phyloP scores from a whole-genome alignment of 805 yeast species.

The Metschnikowia vanudenii region DNA sequence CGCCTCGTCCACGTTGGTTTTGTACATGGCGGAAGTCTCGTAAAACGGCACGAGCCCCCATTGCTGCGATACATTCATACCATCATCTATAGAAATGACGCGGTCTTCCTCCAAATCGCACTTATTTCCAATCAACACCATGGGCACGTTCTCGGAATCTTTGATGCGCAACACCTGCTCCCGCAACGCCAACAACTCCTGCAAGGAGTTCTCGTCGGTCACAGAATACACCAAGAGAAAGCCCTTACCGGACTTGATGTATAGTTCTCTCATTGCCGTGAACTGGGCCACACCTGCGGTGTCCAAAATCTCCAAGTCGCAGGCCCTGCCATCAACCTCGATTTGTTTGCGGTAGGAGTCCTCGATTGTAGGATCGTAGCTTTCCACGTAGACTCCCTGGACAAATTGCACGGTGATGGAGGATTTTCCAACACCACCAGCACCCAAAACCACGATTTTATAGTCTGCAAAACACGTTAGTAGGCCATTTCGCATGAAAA shows the following conservation, averaged over 20 bases:
- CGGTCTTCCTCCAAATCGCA: slow-evolving; percentile 79
- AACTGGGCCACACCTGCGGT: slow-evolving; percentile 80
- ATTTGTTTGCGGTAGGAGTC: slow-evolving; percentile 90
- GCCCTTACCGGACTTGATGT: slow-evolving; percentile 84
- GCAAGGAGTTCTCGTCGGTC: slow-evolving; percentile 61
- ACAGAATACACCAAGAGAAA: slow-evolving; percentile 58
- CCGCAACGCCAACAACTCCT: slow-evolving; percentile 73
- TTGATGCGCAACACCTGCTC: slow-evolving; percentile 85
- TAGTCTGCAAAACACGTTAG: slow-evolving; percentile 51
- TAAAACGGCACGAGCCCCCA: slow-evolving; percentile 93
- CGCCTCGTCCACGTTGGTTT: slow-evolving; percentile 87
- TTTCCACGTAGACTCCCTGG: slow-evolving; percentile 84
- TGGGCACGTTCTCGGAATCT: slow-evolving; percentile 73
- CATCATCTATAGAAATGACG: slow-evolving; percentile 75
- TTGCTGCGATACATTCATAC: slow-evolving; percentile 73
- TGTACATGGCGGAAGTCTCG: slow-evolving; percentile 90
- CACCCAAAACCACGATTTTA: slow-evolving; percentile 88
- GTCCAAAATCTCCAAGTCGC: slow-evolving; percentile 71
- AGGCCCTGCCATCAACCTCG: slow-evolving; percentile 82
- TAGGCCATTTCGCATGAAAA: slow-evolving; percentile 3
- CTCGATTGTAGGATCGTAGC: slow-evolving; percentile 96
- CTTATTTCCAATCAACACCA: slow-evolving; percentile 89
- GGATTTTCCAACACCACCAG: slow-evolving; percentile 97
- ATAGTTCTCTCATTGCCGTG: slow-evolving; percentile 90
- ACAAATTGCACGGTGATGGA: slow-evolving; percentile 90